Evolutionary conservation across 1,139 yeast genomes (phyloP), one percentile per base, ranked within the genome.

Genomic region (Wickerhamomyces sp.): DNA sequence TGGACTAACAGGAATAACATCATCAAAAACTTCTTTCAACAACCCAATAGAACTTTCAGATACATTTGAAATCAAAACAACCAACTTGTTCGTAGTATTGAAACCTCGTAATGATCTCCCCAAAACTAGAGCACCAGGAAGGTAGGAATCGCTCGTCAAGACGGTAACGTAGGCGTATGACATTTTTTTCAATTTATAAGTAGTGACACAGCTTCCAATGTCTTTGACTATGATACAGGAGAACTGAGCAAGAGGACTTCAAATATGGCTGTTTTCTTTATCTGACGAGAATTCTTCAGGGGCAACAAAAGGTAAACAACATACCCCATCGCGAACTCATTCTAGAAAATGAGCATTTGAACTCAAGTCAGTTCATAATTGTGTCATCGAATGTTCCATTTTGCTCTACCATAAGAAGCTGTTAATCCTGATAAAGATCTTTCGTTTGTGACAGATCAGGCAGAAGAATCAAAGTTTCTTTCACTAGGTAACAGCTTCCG

Each of bases 121-220:
- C 42, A 88, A 62, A 0, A 84, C 81, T 36, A 84, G 67, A 0
- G 88, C 81, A 2, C 96, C 96, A 0, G 94, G 87, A 23, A 88
- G 65, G 63, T 89, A 89, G 26, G 29, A 37, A 29, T 48, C 49
- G 29, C 42, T 45, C 8, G 46, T 48, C 6, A 52, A 46, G 8
- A 51, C 27, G 0, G 54, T 46, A 29, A 54, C 43, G 15, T 48
- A 54, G 2, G 54, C 53, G 34, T 48, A 45, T 6, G 50, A 38
- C 53, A 51, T 52, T 26, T 29, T 7, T 6, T 9, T 29, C 4
- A 29, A 29, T 9, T 29, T 29, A 9, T 29, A 3, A 29, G 31
- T 29, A 29, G 31, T 29, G 13, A 29, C 10, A 9, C 13, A 11
- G 13, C 11, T 29, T 29, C 13, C 13, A 10, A 29, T 3, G 31